Percentiles rank a stretch among this genome's conserved stretches.
phyloP scores from a whole-genome alignment of 495 filamentous ascomycete genomes.

The Oidiodendron maius region DNA sequence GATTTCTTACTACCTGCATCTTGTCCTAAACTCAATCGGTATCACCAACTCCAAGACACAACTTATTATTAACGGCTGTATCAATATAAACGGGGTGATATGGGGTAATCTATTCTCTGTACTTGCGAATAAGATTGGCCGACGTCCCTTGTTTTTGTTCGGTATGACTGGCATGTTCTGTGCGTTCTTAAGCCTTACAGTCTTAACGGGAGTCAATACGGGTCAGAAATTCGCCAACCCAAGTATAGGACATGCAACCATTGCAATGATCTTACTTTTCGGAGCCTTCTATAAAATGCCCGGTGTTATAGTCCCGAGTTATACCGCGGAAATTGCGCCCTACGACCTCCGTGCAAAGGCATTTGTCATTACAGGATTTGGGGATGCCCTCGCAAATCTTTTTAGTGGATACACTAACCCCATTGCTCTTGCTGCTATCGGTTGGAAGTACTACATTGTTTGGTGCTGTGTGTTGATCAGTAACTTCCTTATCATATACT shows the following conservation, averaged over 20 bases:
- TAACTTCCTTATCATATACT: constrained; percentile 18
- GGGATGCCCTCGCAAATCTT: constrained; percentile 1
- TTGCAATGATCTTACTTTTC: constrained; percentile 24
- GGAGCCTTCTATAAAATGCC: constrained; percentile 32
- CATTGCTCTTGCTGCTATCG: constrained; percentile 27
- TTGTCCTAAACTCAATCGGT: constrained; percentile 33
- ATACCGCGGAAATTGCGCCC: constrained; percentile 48
- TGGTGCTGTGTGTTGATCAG: constrained; percentile 28
- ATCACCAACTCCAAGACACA: constrained; percentile 44
- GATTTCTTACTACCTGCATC: constrained; percentile 31
- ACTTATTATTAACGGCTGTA: constrained; percentile 16
- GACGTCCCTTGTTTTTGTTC: constrained; percentile 50
- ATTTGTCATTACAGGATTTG: constrained; percentile 17
- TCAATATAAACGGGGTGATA: constrained; percentile 34
- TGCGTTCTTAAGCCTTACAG: constrained; percentile 37
- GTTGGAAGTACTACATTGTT: constrained; percentile 35
- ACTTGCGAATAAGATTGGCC: constrained; percentile 53
- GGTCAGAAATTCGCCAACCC: constrained; percentile 1
- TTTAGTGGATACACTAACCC: constrained; percentile 26
- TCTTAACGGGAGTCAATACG: constrained; percentile 3
- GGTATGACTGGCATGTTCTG: constrained; percentile 54
- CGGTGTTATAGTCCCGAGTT: constrained; percentile 30
- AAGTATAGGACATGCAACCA: constrained; percentile 8
- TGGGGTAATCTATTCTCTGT: constrained; percentile 19
- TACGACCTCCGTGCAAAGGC: constrained; percentile 52